Base-by-base conservation (phyloP, 2,329 filamentous ascomycete species). In the Neopestalotiopsis sp. region DNA sequence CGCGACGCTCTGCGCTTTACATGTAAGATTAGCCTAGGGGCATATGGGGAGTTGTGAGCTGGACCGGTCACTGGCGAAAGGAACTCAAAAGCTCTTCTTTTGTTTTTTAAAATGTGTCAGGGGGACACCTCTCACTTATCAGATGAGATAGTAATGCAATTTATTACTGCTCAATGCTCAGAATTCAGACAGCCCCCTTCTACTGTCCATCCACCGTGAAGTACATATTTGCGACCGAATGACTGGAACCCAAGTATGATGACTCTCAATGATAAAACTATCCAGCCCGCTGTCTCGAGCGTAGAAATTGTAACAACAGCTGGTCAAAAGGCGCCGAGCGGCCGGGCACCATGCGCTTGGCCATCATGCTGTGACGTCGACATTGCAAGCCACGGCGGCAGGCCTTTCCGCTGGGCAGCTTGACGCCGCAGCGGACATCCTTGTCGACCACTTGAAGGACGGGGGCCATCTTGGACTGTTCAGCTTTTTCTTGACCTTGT, bases 21-120 rank as follows among this genome's bases (percentile, higher is more conserved):
- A 49, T 64, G 61, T 64, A 64, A 49, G 61, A 64, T n/a, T 64
- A 64, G 20, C 13, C 24, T 49, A 24, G 61, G 61, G 28, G n/a
- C n/a, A 34, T 64, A 14, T 45, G n/a, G 28, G 61, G 61, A 64
- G 61, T 64, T 49, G 61, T 52, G 42, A 49, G 45, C 13, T 64
- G 20, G 34, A 20, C 28, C 30, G 61, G 42, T 64, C 40, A 12
- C 34, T n/a, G 40, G 34, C 30, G 30, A 64, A 45, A 30, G 61
- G 40, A 49, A 64, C n/a, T 30, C n/a, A 64, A 64, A 64, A 64
- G 40, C 38, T 45, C 40, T 38, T 52, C 38, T 64, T 64, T 30
- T 34, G 57, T 59, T 59, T 59, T 34, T 34, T 30, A 24, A 38
- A 38, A 30, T 64, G 34, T 64, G 61, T 64, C 59, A 62, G 6